phyloP scores from a whole-genome alignment of 306 rosid species.

The Vigna angularis region DNA sequence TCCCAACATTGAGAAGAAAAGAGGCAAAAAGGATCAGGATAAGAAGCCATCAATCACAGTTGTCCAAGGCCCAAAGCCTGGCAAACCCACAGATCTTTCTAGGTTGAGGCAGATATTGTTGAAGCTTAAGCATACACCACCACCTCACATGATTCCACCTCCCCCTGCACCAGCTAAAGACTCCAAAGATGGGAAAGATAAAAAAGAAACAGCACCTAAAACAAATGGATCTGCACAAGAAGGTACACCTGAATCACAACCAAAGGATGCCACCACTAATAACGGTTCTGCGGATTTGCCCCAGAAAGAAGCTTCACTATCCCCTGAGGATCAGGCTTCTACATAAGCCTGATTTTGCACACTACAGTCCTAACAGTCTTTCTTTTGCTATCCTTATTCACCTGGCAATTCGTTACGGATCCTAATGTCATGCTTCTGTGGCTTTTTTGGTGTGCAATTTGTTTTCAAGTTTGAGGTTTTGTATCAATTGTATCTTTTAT shows the following conservation, averaged over 20 bases:
- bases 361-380: slow-evolving; percentile 31
- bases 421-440: slow-evolving; percentile 46
- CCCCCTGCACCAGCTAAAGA: slow-evolving; percentile 81
- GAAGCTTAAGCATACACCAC: slow-evolving; percentile 95
- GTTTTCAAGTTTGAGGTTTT: slow-evolving; percentile 43
- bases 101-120: slow-evolving; percentile 83
- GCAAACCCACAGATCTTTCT: slow-evolving; percentile 96
- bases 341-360: slow-evolving; percentile 44
- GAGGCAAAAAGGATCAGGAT: slow-evolving; percentile 94
- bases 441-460: slow-evolving; percentile 38
- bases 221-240: slow-evolving; percentile 60
- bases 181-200: slow-evolving; percentile 66
- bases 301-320: slow-evolving; percentile 55
- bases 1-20: slow-evolving; percentile 83
- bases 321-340: slow-evolving; percentile 58
- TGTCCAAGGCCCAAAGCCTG: slow-evolving; percentile 97
- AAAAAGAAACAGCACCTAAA: slow-evolving; percentile 69
- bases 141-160: slow-evolving; percentile 89
- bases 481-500: slow-evolving; percentile 50
- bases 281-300: slow-evolving; percentile 57
- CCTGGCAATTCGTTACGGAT: slow-evolving; percentile 27
- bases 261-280: slow-evolving; percentile 58
- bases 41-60: slow-evolving; percentile 84
- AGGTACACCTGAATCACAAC: slow-evolving; percentile 52
- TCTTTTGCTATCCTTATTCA: slow-evolving; percentile 28